A percentile compares a stretch with the other conserved stretches of the same genome.
These are phyloP conservation scores for Talaromyces sp. DNA, from an alignment of 2,329 filamentous ascomycete species.

Conservation along the genomic window DNA sequence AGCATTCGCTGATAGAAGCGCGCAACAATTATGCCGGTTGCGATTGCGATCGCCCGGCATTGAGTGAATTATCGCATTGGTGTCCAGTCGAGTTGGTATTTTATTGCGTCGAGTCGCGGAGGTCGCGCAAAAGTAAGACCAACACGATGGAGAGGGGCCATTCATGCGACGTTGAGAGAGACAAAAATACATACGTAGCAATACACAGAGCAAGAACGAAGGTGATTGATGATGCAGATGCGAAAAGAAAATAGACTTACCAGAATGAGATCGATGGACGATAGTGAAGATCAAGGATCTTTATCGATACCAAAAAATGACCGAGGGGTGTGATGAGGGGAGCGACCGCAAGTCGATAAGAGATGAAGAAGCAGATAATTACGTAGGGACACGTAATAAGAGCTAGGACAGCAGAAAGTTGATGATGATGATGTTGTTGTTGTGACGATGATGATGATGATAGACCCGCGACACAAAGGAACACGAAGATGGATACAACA, in stretches of 20 bases:
- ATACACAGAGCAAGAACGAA: neutral
- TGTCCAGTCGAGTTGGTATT: neutral
- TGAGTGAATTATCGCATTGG: neutral
- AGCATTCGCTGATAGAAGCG: neutral
- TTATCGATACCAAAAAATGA: conserved; percentile 16
- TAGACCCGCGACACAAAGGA: conserved; percentile 24
- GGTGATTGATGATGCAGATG: neutral
- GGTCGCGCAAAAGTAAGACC: neutral
- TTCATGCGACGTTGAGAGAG: neutral
- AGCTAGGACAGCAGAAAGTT: conserved; percentile 15
- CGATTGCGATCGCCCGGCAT: neutral
- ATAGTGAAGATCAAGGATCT: conserved; percentile 8
- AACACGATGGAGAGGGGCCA: neutral
- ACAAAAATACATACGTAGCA: neutral
- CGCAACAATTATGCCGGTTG: neutral
- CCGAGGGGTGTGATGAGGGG: neutral
- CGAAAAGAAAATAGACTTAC: conserved; percentile 9
- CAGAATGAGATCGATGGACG: conserved; percentile 12
- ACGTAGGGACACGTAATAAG: conserved; percentile 21
- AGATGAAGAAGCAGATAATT: conserved; percentile 19
- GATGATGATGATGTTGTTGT: neutral
- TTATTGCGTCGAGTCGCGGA: neutral
- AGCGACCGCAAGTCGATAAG: conserved; percentile 19
- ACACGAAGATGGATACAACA: conserved; percentile 22
- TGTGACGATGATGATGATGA: conserved; percentile 20